phyloP scores from a whole-genome alignment of 352 stramenopile species.

The Phytophthora boehmeriae region DNA sequence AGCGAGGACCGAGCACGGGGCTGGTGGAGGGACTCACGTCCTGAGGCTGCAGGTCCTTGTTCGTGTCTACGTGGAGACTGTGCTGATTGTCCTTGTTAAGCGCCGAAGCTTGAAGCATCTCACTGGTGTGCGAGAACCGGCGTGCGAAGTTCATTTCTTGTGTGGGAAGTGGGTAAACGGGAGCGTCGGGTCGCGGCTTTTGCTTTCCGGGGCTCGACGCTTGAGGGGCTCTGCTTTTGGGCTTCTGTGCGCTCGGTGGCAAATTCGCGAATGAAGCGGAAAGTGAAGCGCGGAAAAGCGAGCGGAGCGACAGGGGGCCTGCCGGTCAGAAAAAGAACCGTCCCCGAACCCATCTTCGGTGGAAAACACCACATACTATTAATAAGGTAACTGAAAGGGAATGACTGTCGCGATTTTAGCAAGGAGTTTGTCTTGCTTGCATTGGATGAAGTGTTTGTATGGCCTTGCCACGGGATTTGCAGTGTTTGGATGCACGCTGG shows the following conservation, averaged over 20 bases:
- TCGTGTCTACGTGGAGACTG: constrained; percentile 61
- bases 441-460: too few species aligned
- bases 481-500: too few species aligned
- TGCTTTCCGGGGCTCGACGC: background rate
- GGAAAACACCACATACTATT: background rate
- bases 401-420: background rate
- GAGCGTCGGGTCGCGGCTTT: background rate
- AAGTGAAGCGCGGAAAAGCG: constrained; percentile 11
- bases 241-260: constrained; percentile 19
- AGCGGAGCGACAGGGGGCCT: too few species aligned
- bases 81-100: constrained; percentile 30
- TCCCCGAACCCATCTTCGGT: background rate
- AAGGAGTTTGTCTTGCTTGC: background rate
- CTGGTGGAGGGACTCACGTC: constrained; percentile 23
- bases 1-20: constrained; percentile 25
- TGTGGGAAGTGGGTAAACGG: constrained; percentile 7
- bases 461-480: too few species aligned
- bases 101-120: constrained; percentile 37
- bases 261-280: constrained; percentile 50
- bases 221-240: constrained; percentile 3
- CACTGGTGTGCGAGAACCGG: constrained; percentile 38
- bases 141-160: constrained; percentile 42
- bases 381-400: background rate
- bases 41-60: constrained; percentile 33
- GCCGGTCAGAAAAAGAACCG: constrained; percentile 29